A percentile compares a stretch with the other conserved stretches of the same genome.
phyloP scores from a whole-genome alignment of 176 grass and related monocot genomes.

The Oropetium thomaeum region DNA sequence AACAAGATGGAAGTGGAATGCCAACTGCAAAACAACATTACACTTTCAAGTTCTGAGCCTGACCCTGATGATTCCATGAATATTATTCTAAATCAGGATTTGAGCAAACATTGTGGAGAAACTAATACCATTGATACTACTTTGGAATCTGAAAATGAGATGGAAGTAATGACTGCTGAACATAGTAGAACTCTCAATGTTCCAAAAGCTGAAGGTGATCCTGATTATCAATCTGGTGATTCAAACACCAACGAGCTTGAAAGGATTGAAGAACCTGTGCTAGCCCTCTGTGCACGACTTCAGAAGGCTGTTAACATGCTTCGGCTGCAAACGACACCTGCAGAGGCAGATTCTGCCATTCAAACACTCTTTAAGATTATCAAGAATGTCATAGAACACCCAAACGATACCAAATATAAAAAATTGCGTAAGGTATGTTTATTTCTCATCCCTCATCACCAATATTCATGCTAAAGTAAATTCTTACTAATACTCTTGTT shows the following conservation, averaged over 20 bases:
- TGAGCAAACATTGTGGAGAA: slow-evolving; percentile 23
- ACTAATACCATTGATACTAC: slow-evolving; percentile 44
- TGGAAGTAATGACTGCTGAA: slow-evolving; percentile 12
- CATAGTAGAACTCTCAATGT: not conserved
- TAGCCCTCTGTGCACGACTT: slow-evolving; percentile 53
- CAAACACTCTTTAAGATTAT: slow-evolving; percentile 91
- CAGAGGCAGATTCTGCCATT: slow-evolving; percentile 55
- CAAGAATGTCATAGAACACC: slow-evolving; percentile 88
- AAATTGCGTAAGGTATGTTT: slow-evolving; percentile 79
- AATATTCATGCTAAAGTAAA: not conserved
- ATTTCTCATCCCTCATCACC: not conserved
- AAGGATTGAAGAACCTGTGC: slow-evolving; percentile 69
- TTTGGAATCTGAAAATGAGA: slow-evolving; percentile 20
- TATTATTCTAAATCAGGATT: slow-evolving; percentile 31
- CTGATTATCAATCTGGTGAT: slow-evolving; percentile 34
- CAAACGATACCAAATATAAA: slow-evolving; percentile 66
- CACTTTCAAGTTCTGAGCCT: slow-evolving; percentile 30
- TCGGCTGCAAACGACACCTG: slow-evolving; percentile 54
- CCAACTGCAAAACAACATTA: not conserved
- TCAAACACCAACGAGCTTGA: slow-evolving; percentile 53
- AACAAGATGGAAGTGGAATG: slow-evolving; percentile 37
- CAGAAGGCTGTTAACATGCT: slow-evolving; percentile 65
- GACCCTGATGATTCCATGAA: slow-evolving; percentile 47
- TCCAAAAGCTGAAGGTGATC: slow-evolving; percentile 47
- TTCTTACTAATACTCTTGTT: not conserved